Base-by-base conservation (phyloP, 345 rosid genomes). In the Populus davidiana region DNA sequence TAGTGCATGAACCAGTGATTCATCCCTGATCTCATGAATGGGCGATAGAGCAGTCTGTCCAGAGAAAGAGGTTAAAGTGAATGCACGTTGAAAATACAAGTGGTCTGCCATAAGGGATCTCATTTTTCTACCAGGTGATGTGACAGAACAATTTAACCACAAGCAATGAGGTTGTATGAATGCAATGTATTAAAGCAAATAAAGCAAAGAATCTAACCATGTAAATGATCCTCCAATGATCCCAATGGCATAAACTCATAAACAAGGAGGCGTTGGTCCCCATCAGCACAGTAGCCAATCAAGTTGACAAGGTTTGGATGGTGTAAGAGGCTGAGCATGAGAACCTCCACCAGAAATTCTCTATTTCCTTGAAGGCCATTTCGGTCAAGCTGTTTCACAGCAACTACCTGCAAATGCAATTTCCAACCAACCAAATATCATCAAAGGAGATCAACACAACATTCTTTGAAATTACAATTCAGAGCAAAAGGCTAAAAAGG, bases 211-310 rank as follows among this genome's bases (percentile, higher is more conserved):
- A 71, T 36, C 87, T 87, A 81, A 96, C 99, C 99, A n/a, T 96
- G 98, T 79, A 96, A 86, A 80, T 96, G 98, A 88, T 96, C 98
- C 79, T 96, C 99, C 88, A 95, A 68, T 9, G 98, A 95, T 49
- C 99, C 97, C 70, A 93, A 84, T 10, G 98, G 93, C 99, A 95
- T 93, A 75, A 88, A 95, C 85, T 95, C 99, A 9, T 95, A 95
- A 54, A 95, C 98, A 82, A 95, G 97, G 73, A 95, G 94, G 76
- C 98, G 91, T 59, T 95, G 99, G 75, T 95, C 99, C 65, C 98
- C 98, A 86, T 95, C 98, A 41, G 98, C 99, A 71, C 99, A 93
- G 85, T 95, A 95, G 70, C 99, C 99, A 72, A 93, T 93, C 90
- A 95, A 84, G 80, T 93, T 95, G 68, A 93, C 98, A 56, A 95